Percentiles rank a stretch among this genome's conserved stretches.
These are phyloP conservation scores for Lactarius sanguifluus DNA, from an alignment of 768 basidiomycete species.

Conservation along the genomic window DNA sequence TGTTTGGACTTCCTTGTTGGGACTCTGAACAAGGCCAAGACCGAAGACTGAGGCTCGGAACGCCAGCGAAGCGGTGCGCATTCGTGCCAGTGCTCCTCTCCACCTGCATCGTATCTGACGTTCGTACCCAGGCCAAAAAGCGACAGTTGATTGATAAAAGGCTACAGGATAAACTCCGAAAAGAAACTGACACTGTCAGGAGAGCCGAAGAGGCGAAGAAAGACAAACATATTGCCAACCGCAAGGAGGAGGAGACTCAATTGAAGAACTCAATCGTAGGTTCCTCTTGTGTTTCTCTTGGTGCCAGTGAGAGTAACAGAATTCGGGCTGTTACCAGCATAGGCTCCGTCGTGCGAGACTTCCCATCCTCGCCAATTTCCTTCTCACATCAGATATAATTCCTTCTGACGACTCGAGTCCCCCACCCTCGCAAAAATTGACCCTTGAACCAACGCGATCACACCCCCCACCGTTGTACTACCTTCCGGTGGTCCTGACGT, in stretches of 20 bases:
- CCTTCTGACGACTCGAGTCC: slow-evolving; percentile 39
- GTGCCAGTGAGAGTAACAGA: background rate
- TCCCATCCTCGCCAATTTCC: slow-evolving; percentile 72
- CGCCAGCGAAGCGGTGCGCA: slow-evolving; percentile 76
- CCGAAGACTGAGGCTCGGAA: slow-evolving; percentile 81
- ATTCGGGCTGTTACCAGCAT: slow-evolving; percentile 44
- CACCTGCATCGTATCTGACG: background rate
- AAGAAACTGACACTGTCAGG: slow-evolving; percentile 84
- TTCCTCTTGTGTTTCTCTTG: slow-evolving; percentile 24
- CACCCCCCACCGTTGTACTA: slow-evolving; percentile 80
- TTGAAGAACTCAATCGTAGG: slow-evolving; percentile 79
- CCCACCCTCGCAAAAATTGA: slow-evolving; percentile 36
- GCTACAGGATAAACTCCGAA: slow-evolving; percentile 79
- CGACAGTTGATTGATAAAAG: slow-evolving; percentile 80
- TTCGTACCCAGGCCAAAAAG: slow-evolving; percentile 65
- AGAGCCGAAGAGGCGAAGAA: slow-evolving; percentile 84
- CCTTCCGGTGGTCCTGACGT: slow-evolving; percentile 64
- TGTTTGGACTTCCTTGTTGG: slow-evolving; percentile 83
- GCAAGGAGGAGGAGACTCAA: slow-evolving; percentile 80
- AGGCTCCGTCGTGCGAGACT: slow-evolving; percentile 70
- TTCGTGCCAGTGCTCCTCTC: background rate
- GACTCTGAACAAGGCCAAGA: slow-evolving; percentile 85
- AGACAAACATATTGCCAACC: slow-evolving; percentile 70
- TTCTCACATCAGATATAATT: slow-evolving; percentile 71
- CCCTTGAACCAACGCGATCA: slow-evolving; percentile 54